Percentiles rank a stretch among this genome's conserved stretches.
These are phyloP conservation scores for Peziza echinospora DNA, from an alignment of 495 filamentous ascomycete species.

Conservation along the genomic window DNA sequence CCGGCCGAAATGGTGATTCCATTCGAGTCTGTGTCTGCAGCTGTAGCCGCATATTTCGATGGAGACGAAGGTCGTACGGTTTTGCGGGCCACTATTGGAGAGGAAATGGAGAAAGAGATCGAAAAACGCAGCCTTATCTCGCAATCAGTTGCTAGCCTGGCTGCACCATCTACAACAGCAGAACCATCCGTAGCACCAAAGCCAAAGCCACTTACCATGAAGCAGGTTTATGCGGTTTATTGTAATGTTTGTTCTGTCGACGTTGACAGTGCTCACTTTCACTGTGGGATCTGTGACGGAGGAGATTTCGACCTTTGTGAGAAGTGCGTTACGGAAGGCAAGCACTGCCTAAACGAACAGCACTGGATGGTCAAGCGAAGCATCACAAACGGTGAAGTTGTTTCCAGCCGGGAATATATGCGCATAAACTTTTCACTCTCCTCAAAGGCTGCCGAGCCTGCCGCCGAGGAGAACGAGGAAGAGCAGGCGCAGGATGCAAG, in stretches of 20 bases:
- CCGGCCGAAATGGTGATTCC: constrained; percentile 6
- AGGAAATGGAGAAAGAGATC: constrained; percentile 11
- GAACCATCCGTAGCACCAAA: background rate
- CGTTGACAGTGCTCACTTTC: constrained; percentile 68
- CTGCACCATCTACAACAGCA: background rate
- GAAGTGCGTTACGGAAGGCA: constrained; percentile 49
- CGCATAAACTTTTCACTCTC: constrained; percentile 38
- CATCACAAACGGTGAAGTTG: constrained; percentile 53
- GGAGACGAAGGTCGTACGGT: constrained; percentile 16
- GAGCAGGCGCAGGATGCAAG: constrained; percentile 18
- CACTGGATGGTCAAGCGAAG: constrained; percentile 92
- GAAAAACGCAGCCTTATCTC: constrained; percentile 5
- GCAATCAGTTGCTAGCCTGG: background rate
- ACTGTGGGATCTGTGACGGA: constrained; percentile 78
- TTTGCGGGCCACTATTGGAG: constrained; percentile 17
- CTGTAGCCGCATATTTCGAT: constrained; percentile 16
- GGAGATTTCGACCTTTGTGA: constrained; percentile 91
- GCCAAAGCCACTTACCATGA: constrained; percentile 10
- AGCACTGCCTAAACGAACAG: constrained; percentile 47
- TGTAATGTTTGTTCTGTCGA: constrained; percentile 73
- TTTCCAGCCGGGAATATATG: constrained; percentile 64
- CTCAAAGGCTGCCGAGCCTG: background rate
- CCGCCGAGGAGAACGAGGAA: constrained; percentile 13
- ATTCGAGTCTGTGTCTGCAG: constrained; percentile 12
- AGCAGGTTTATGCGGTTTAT: constrained; percentile 41